Base-by-base conservation (phyloP, 164 flowering plant genomes). In the Macadamia integrifolia region DNA sequence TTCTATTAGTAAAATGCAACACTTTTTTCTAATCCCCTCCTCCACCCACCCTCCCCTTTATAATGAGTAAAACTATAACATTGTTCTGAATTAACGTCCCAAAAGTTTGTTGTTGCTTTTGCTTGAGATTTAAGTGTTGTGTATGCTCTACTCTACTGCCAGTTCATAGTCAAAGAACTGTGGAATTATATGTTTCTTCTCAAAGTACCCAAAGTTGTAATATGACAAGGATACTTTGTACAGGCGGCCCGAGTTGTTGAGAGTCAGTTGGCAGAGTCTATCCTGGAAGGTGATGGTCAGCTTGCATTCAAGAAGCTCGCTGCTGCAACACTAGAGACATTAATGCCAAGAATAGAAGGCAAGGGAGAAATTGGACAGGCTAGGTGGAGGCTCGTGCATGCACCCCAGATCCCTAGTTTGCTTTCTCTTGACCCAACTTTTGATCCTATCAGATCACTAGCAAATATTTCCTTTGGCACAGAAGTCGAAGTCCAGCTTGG, bases 401-500 rank as follows among this genome's bases (percentile, higher is more conserved):
- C 99, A 28, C 99, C 99, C 3, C 99, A 90, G 74, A 90, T 95
- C 68, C 94, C 97, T 46, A 92, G 89, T 71, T 79, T 90, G 73
- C 89, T 87, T 52, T 87, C 98, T 50, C 86, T 85, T 70, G 96
- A 92, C 73, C 92, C 97, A 11, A 83, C 93, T 0, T 80, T 78
- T 46, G 98, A 95, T 81, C 98, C 98, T 73, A 86, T 95, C 64
- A 91, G 85, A 75, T 89, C 96, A 60, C 81, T 94, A 14, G 97
- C 97, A 61, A 93, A 82, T 76, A 88, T 92, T 43, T 89, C 97
- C 48, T 90, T 91, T 50, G 98, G 97, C 49, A 87, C 99, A 53
- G 99, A 90, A 81, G 98, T 95, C 44, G 99, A 95, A 82, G 89
- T 95, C 66, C 97, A 92, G 79, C 93, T 95, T n/a, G 99, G 99